These are phyloP conservation scores for Spirogloea muscicola DNA, from an alignment of 139 green algal species.

Conservation along the genomic window DNA sequence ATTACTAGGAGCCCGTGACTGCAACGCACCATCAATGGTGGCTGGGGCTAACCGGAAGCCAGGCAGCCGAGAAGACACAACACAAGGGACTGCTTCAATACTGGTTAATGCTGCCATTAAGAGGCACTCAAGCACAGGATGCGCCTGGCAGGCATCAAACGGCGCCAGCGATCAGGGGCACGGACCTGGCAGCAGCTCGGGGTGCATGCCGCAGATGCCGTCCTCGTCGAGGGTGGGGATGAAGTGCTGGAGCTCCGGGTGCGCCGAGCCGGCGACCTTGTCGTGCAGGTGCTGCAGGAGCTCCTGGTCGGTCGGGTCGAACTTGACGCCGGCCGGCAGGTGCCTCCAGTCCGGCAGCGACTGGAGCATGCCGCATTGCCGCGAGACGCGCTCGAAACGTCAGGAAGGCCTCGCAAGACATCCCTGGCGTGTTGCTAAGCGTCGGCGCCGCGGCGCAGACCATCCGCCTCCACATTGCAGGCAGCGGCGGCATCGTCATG, in stretches of 20 bases:
- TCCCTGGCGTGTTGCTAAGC: too few relatives aligned
- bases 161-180: neutral
- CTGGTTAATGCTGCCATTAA: neutral
- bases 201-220: slow-evolving; percentile 27
- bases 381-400: too few relatives aligned
- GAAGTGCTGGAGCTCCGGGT: neutral
- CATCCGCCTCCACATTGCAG: too few relatives aligned
- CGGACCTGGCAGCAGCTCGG: slow-evolving; percentile 22
- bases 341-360: too few relatives aligned
- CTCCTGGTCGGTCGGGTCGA: too few relatives aligned
- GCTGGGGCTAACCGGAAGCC: neutral
- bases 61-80: neutral
- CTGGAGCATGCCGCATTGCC: too few relatives aligned
- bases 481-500: too few relatives aligned
- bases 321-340: too few relatives aligned
- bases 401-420: too few relatives aligned
- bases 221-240: slow-evolving; percentile 28
- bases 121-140: neutral
- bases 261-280: neutral
- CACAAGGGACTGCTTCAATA: neutral
- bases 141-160: neutral
- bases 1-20: neutral
- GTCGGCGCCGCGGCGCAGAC: too few relatives aligned
- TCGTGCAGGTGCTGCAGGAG: too few relatives aligned
- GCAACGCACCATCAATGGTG: neutral